Percentiles rank a stretch among this genome's conserved stretches.
These are phyloP conservation scores for Excoecaria agallocha DNA, from an alignment of 345 rosid genomes.

Conservation along the genomic window DNA sequence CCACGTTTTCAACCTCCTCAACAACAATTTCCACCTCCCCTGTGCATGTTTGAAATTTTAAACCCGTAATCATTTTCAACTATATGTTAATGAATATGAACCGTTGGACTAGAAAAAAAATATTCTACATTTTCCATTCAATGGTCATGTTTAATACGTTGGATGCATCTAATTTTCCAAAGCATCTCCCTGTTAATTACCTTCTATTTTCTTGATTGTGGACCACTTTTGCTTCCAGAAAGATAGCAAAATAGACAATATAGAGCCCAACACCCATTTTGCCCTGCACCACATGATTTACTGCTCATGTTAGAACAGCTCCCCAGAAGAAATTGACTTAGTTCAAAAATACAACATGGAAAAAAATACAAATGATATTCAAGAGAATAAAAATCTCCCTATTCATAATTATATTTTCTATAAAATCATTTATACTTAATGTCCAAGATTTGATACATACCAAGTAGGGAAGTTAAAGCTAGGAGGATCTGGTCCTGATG, in stretches of 20 bases:
- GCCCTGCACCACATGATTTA: slow-evolving; percentile 43
- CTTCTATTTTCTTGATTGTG: slow-evolving; percentile 47
- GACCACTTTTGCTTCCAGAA: slow-evolving; percentile 51
- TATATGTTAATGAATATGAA: no score
- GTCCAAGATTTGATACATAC: slow-evolving; percentile 25
- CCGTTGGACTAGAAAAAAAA: no score
- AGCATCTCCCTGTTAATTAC: no score
- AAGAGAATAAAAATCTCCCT: no score
- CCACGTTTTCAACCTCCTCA: slow-evolving; percentile 49
- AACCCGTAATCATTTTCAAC: neutral
- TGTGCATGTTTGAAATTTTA: neutral
- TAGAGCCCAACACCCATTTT: slow-evolving; percentile 54
- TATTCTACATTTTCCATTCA: no score
- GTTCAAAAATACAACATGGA: no score
- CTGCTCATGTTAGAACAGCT: no score
- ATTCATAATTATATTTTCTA: no score
- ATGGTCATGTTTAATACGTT: no score
- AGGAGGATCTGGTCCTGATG: slow-evolving; percentile 28
- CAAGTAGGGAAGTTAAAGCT: slow-evolving; percentile 33
- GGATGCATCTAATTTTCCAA: no score
- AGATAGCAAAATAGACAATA: slow-evolving; percentile 44
- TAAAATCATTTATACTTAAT: neutral
- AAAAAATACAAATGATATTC: no score
- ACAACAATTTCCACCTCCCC: slow-evolving; percentile 41
- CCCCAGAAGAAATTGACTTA: no score